Evolutionary conservation across 1,284 basidiomycete species (phyloP), one percentile per base, ranked within the genome.

Genomic region (Ganoderma lingzhi): DNA sequence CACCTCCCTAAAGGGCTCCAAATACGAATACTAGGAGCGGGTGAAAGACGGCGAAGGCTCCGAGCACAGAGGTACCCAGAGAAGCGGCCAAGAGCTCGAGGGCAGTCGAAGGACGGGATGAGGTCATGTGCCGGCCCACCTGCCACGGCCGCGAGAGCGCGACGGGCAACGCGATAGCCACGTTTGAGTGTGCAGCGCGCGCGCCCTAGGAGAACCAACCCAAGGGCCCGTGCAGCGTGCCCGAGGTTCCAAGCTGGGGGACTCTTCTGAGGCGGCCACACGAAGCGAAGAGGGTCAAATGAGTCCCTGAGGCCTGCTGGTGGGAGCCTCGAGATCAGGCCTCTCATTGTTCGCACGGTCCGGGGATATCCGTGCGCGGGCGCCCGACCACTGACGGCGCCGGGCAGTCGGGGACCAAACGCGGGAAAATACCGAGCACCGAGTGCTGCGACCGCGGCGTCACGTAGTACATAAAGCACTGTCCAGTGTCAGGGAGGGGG

Each of bases 111-210:
- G 53, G 37, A 42, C 35, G 10, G 12, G 37, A 55, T 42, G 53
- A 9, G 37, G 63, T 64, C 63, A 64, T 56, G 41, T 56, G 63
- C 28, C 39, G 30, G n/a, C 41, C 30, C 63, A 56, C 42, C 53
- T 63, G 39, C 53, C 30, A 53, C 45, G n/a, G 19, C 2, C 10
- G 30, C 30, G 30, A 56, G 53, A 56, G 17, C 28, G 53, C 6
- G 51, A 51, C 39, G 63, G 55, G 51, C 63, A 55, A 39, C 63
- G 63, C 51, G 51, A 55, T 10, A 48, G 32, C 35, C 63, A 64
- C 63, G 63, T 64, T 64, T 6, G 6, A 14, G 14, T 19, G 51
- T 51, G 63, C 63, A 55, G 51, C 35, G 15, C 53, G 30, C 51
- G 30, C 63, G 39, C 63, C 51, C 63, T 19, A 53, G 37, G 53